Percentiles rank a stretch among this genome's conserved stretches.
These are phyloP conservation scores for Zalaria sp. DNA, from an alignment of 2,329 filamentous ascomycete genomes.

Conservation along the genomic window DNA sequence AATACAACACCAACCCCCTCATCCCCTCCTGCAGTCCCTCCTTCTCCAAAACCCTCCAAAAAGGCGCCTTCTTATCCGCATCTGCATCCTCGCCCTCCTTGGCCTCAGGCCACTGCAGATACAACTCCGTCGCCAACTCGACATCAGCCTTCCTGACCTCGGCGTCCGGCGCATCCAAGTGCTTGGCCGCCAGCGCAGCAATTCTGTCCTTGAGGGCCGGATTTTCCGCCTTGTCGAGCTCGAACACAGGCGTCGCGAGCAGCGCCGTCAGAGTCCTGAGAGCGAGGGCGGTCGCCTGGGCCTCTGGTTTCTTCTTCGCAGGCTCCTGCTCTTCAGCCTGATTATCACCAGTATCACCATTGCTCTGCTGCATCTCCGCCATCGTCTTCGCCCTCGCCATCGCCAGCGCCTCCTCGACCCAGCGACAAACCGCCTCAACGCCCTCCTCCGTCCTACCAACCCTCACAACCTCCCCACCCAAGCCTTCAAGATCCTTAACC, in stretches of 20 bases:
- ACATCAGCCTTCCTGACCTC: conserved; percentile 53
- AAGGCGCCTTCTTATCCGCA: conserved; percentile 29
- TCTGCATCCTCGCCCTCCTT: conserved; percentile 23
- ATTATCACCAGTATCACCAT: conserved; percentile 23
- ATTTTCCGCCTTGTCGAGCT: conserved; percentile 9
- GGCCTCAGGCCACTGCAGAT: conserved; percentile 41
- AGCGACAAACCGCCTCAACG: conserved; percentile 32
- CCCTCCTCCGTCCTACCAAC: conserved; percentile 48
- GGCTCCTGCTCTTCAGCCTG: conserved; percentile 1
- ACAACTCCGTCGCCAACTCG: conserved; percentile 60
- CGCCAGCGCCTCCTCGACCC: conserved; percentile 23
- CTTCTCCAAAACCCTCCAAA: conserved; percentile 53
- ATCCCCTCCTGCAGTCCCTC: conserved; percentile 48
- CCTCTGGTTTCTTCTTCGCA: background rate
- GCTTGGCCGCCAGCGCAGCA: conserved; percentile 13
- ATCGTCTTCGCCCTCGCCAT: background rate
- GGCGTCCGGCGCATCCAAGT: conserved; percentile 13
- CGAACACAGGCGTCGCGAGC: conserved; percentile 26
- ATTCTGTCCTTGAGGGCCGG: conserved; percentile 3
- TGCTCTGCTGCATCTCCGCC: conserved; percentile 1
- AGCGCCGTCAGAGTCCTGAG: conserved; percentile 48
- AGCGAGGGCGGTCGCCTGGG: conserved; percentile 41
- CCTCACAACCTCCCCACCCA: conserved; percentile 56
- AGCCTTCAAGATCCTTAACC: conserved; percentile 57
- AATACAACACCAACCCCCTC: conserved; percentile 66